Conservation (phyloP, 2,329 filamentous ascomycete species). For the Venturia effusa region DNA sequence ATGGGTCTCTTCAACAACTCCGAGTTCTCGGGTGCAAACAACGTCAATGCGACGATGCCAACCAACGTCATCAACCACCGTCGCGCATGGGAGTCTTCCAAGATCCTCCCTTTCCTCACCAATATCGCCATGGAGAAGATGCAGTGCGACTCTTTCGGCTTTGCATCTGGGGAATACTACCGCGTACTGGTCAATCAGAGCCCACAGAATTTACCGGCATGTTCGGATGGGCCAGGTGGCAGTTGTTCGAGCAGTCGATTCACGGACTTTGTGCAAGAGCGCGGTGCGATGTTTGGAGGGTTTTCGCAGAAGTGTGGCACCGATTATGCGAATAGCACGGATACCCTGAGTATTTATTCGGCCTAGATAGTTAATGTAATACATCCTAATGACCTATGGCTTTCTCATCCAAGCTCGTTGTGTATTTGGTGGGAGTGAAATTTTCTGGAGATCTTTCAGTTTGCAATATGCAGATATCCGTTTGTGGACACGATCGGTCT, state of each 20-base stretch:
- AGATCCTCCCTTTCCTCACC: conserved; percentile 53
- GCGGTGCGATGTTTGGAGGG: conserved; percentile 33
- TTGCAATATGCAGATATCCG: no score
- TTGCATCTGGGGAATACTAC: conserved; percentile 39
- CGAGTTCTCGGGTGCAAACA: conserved; percentile 38
- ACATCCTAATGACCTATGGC: not conserved
- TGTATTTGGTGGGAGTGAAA: not conserved
- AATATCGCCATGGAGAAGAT: conserved; percentile 58
- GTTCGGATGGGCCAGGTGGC: conserved; percentile 39
- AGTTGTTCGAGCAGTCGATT: conserved; percentile 38
- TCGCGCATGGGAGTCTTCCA: conserved; percentile 52
- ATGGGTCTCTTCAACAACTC: conserved; percentile 63
- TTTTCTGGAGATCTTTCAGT: no score
- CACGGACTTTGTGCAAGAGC: conserved; percentile 29
- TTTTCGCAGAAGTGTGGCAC: conserved; percentile 33
- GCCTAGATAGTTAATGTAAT: not conserved
- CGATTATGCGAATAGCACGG: conserved; percentile 32
- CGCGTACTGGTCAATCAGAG: conserved; percentile 41
- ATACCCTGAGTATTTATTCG: conserved; percentile 26
- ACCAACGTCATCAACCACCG: conserved; percentile 50
- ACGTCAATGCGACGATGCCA: conserved; percentile 55
- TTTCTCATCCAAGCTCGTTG: not conserved
- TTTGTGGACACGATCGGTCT: no score
- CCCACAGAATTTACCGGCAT: conserved; percentile 38
- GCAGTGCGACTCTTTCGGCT: conserved; percentile 50